Evolutionary conservation across 139 green algal genomes (phyloP).

Genomic region (Coccomyxa sp.): DNA sequence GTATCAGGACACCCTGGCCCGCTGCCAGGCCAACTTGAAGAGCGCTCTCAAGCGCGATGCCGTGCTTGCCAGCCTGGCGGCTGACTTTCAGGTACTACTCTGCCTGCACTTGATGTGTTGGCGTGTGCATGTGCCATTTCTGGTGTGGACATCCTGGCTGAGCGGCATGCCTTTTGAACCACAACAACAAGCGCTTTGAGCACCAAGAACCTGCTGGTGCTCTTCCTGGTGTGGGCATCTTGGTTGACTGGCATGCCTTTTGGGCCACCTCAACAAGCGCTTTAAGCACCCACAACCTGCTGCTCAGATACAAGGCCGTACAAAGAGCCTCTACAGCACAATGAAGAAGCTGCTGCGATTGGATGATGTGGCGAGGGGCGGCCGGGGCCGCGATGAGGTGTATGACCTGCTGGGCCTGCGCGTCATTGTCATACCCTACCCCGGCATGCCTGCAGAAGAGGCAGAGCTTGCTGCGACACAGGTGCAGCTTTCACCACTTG

Average conservation of each 20-base stretch:
- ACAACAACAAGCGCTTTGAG: too few relatives aligned
- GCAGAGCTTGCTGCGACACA: slow-evolving; percentile 13
- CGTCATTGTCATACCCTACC: slow-evolving; percentile 63
- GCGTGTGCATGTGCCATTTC: not conserved
- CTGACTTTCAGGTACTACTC: slow-evolving; percentile 28
- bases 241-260: not conserved
- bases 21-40: slow-evolving; percentile 44
- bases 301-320: slow-evolving; percentile 52
- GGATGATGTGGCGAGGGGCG: slow-evolving; percentile 54
- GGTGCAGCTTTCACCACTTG: not conserved
- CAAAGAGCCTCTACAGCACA: slow-evolving; percentile 85
- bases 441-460: slow-evolving; percentile 28
- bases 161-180: not conserved
- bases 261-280: too few relatives aligned
- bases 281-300: too few relatives aligned
- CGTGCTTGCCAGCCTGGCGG: slow-evolving; percentile 46
- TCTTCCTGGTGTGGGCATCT: not conserved
- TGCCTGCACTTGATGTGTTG: too few relatives aligned
- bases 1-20: slow-evolving; percentile 45
- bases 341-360: slow-evolving; percentile 93
- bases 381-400: slow-evolving; percentile 61
- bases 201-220: not conserved
- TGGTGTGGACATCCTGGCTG: not conserved
- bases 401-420: slow-evolving; percentile 90
- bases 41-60: slow-evolving; percentile 46